These are phyloP conservation scores for Phytophthora multivora DNA, from an alignment of 352 stramenopile species.

Conservation along the genomic window DNA sequence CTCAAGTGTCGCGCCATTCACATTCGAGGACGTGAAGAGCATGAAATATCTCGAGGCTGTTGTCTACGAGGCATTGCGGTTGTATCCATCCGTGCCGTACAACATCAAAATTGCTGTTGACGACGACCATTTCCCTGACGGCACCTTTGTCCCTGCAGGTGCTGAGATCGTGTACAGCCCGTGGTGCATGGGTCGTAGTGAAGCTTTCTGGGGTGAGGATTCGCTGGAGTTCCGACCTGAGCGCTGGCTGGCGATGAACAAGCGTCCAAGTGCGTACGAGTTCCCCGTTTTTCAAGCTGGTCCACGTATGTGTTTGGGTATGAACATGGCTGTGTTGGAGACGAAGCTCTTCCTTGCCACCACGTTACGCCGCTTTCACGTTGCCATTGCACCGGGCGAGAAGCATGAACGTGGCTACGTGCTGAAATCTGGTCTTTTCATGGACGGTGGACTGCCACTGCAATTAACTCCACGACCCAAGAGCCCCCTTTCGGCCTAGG, in stretches of 20 bases:
- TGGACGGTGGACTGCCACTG: slow-evolving; percentile 55
- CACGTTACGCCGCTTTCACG: slow-evolving; percentile 45
- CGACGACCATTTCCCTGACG: slow-evolving; percentile 70
- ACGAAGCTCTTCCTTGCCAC: slow-evolving; percentile 62
- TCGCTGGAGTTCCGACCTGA: slow-evolving; percentile 65
- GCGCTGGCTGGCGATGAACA: slow-evolving; percentile 71
- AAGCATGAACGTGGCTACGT: slow-evolving; percentile 52
- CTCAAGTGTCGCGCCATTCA: slow-evolving; percentile 20
- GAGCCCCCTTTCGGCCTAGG: neutral
- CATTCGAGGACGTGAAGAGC: slow-evolving; percentile 60
- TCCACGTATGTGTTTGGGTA: slow-evolving; percentile 66
- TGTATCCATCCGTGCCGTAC: slow-evolving; percentile 78
- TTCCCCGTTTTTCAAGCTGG: slow-evolving; percentile 78
- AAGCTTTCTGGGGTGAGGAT: slow-evolving; percentile 55
- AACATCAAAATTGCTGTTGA: slow-evolving; percentile 68
- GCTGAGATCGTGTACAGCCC: slow-evolving; percentile 69
- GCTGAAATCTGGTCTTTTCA: slow-evolving; percentile 58
- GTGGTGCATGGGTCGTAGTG: slow-evolving; percentile 75
- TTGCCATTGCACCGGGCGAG: slow-evolving; percentile 49
- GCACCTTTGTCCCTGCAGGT: slow-evolving; percentile 72
- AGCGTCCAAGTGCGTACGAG: slow-evolving; percentile 62
- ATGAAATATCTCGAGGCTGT: slow-evolving; percentile 74
- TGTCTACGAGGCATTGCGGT: slow-evolving; percentile 67
- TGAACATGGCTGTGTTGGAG: slow-evolving; percentile 75
- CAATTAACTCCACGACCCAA: slow-evolving; percentile 33